These are phyloP conservation scores for Phytomonas sp. DNA, from an alignment of 208 protist species.

Conservation along the genomic window DNA sequence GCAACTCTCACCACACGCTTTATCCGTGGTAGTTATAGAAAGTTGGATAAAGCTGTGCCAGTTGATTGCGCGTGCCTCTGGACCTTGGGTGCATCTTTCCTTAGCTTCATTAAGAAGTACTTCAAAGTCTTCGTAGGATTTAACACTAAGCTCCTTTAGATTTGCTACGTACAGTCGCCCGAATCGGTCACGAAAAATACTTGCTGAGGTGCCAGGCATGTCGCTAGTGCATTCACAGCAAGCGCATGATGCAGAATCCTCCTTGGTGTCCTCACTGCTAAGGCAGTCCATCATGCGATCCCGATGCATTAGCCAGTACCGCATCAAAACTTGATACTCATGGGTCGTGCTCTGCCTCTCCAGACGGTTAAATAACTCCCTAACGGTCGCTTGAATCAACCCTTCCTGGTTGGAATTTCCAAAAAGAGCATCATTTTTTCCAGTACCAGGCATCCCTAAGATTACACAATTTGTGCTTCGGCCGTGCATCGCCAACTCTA, in stretches of 20 bases:
- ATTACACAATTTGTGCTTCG: conserved; percentile 72
- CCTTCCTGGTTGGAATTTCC: conserved; percentile 58
- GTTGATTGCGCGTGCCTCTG: conserved; percentile 36
- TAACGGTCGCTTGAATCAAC: conserved; percentile 80
- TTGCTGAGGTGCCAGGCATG: neutral
- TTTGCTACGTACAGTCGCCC: conserved; percentile 63
- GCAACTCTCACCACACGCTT: conserved; percentile 36
- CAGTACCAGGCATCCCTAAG: conserved; percentile 61
- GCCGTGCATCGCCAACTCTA: conserved; percentile 74
- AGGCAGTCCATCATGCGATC: conserved; percentile 72
- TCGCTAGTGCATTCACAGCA: conserved; percentile 8
- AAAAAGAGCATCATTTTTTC: conserved; percentile 88
- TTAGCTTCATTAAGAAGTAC: conserved; percentile 52
- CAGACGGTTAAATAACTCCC: conserved; percentile 65
- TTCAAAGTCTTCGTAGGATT: conserved; percentile 61
- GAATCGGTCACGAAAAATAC: conserved; percentile 57
- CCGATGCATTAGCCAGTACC: conserved; percentile 86
- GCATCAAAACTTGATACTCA: conserved; percentile 52
- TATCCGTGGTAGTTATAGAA: conserved; percentile 63
- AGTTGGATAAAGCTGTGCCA: conserved; percentile 88
- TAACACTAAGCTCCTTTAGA: conserved; percentile 48
- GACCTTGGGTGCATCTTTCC: conserved; percentile 34
- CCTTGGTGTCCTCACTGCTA: conserved; percentile 16
- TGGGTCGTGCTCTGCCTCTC: conserved; percentile 32
- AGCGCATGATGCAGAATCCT: conserved; percentile 6